Evolutionary conservation across 257 asterid genomes (phyloP).

Genomic region (Fraxinus excelsior): DNA sequence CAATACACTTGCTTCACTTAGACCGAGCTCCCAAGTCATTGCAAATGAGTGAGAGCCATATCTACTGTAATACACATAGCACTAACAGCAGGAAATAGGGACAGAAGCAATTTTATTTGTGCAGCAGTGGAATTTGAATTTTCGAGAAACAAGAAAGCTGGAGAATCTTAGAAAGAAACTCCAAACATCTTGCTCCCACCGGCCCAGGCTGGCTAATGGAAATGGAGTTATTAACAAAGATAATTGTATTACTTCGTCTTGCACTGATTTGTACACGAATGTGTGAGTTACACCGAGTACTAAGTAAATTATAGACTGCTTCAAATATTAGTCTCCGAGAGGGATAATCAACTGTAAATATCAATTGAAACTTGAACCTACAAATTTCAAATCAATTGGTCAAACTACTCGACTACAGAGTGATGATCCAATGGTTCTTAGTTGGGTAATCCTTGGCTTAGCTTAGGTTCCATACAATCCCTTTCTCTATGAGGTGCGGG

Average conservation of each 20-base stretch:
- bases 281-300: neutral
- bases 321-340: neutral
- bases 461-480: no score
- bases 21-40: neutral
- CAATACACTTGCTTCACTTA: neutral
- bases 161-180: neutral
- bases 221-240: neutral
- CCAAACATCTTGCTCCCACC: neutral
- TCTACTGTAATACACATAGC: neutral
- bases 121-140: neutral
- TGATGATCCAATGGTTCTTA: neutral
- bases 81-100: neutral
- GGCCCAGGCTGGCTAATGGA: neutral
- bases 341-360: neutral
- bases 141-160: neutral
- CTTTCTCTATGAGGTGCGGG: neutral
- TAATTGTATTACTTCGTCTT: neutral
- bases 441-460: no score
- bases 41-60: neutral
- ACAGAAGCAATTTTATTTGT: neutral
- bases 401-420: neutral
- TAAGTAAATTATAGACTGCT: neutral
- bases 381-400: neutral
- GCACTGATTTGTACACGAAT: neutral
- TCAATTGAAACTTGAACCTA: neutral